A percentile compares a stretch with the other conserved stretches of the same genome.
phyloP scores from a whole-genome alignment of 2,329 filamentous ascomycete species.

The Ophiostoma triangulosporum region DNA sequence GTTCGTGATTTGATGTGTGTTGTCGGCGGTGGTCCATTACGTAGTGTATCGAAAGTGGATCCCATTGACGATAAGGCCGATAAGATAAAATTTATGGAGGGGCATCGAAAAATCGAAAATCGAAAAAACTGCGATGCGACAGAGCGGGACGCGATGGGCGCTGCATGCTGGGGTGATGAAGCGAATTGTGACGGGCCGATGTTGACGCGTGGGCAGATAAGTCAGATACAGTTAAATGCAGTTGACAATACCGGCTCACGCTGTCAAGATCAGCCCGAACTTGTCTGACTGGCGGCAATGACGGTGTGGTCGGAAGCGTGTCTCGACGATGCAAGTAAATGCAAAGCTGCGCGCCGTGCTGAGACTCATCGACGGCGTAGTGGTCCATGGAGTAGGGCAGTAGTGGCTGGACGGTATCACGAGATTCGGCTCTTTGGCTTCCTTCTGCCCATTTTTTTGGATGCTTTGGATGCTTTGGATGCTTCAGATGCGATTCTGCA shows the following conservation, averaged over 20 bases:
- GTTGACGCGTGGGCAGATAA: not conserved
- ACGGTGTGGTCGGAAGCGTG: too few species aligned
- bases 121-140: conserved; percentile 12
- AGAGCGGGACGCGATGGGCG: not conserved
- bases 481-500: not conserved
- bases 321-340: too few species aligned
- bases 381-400: not conserved
- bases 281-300: too few species aligned
- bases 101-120: not conserved
- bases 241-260: not conserved
- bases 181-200: not conserved
- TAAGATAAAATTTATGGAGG: conserved; percentile 9
- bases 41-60: not conserved
- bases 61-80: conserved; percentile 7
- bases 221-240: not conserved
- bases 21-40: not conserved
- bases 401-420: not conserved
- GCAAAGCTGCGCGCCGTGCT: too few species aligned
- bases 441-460: not conserved
- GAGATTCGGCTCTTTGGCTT: conserved; percentile 1
- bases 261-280: too few species aligned
- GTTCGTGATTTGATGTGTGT: not conserved
- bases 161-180: not conserved
- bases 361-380: too few species aligned
- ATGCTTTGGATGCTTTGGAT: too few species aligned